Base-by-base conservation (phyloP, 1,284 basidiomycete species). In the Exobasidium cylindrosporum region DNA sequence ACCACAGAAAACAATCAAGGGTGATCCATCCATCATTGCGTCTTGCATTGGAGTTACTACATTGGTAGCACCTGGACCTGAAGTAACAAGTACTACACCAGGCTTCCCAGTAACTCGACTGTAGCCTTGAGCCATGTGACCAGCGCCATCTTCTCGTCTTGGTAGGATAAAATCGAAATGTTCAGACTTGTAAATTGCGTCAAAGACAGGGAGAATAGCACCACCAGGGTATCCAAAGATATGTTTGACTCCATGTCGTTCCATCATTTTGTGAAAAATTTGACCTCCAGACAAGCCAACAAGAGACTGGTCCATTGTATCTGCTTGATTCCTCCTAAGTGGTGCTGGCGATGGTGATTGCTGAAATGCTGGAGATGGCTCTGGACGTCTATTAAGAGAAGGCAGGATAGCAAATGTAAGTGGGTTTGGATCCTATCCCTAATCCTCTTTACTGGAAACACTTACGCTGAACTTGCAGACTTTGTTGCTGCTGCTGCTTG, bases 241-340 rank as follows among this genome's bases (percentile, higher is more conserved):
- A 79, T 97, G 91, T 82, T 95, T 96, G 76, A 98, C 94, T 62
- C 86, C 87, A 81, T 98, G 95, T 59, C 95, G 86, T 63, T 94
- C 88, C 92, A 98, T 97, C 95, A 98, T 97, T 83, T 98, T 94
- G 81, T 98, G 93, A 83, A 98, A 97, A 79, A 98, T 97, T 81
- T 97, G 86, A 40, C 95, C 95, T 32, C 95, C 95, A 21, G 92
- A 91, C 82, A 95, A 87, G 64, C 95, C 95, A 61, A 97, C 86
- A 77, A 98, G 97, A 54, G 77, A 78, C 54, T 74, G 64, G 63
- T 83, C 82, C 64, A 83, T 73, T 17, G 23, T 40, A 5, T 59
- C 59, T 32, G 17, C 21, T 29, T 29, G 26, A 29, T 31, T 23
- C 5, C 57, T 14, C 2, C 24, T 17, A 32, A 68, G 65, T 11